These are phyloP conservation scores for Afroboletus lepidellus DNA, from an alignment of 1,284 basidiomycete genomes.

Conservation along the genomic window DNA sequence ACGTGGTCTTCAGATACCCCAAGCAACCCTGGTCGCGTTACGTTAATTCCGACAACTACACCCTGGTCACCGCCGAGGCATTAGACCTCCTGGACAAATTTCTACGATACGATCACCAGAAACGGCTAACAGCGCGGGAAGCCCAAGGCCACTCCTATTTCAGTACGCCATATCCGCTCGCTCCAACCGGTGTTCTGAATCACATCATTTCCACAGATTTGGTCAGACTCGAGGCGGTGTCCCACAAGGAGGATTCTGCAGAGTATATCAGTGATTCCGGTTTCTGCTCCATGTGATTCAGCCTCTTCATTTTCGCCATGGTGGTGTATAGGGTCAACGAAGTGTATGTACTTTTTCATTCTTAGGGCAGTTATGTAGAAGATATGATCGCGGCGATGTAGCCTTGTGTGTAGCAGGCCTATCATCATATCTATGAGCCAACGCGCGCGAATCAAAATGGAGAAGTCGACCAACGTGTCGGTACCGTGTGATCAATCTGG, in stretches of 20 bases:
- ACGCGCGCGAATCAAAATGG: conserved; percentile 12
- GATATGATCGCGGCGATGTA: conserved; percentile 15
- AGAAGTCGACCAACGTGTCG: conserved; percentile 30
- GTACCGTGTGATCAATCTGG: conserved; percentile 16
- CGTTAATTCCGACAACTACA: conserved; percentile 70
- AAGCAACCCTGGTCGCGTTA: conserved; percentile 77
- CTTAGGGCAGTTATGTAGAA: conserved; percentile 7
- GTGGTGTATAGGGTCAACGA: conserved; percentile 1
- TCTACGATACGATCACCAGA: conserved; percentile 82
- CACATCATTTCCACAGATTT: conserved; percentile 39
- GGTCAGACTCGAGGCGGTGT: conserved; percentile 52
- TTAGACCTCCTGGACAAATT: conserved; percentile 84
- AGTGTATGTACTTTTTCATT: conserved; percentile 13
- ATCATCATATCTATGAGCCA: conserved; percentile 2
- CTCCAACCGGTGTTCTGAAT: conserved; percentile 14
- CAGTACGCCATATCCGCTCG: conserved; percentile 45
- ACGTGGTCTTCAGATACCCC: conserved; percentile 49
- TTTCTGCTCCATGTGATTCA: conserved; percentile 47
- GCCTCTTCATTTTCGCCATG: neutral
- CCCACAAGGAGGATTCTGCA: conserved; percentile 48
- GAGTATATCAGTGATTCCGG: conserved; percentile 59
- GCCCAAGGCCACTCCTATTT: conserved; percentile 78
- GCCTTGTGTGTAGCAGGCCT: conserved; percentile 10
- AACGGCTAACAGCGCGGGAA: conserved; percentile 80
- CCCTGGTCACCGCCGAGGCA: conserved; percentile 71